Evolutionary conservation across 148 eudicot species (phyloP).

Genomic region (Rhododendron ovatum): DNA sequence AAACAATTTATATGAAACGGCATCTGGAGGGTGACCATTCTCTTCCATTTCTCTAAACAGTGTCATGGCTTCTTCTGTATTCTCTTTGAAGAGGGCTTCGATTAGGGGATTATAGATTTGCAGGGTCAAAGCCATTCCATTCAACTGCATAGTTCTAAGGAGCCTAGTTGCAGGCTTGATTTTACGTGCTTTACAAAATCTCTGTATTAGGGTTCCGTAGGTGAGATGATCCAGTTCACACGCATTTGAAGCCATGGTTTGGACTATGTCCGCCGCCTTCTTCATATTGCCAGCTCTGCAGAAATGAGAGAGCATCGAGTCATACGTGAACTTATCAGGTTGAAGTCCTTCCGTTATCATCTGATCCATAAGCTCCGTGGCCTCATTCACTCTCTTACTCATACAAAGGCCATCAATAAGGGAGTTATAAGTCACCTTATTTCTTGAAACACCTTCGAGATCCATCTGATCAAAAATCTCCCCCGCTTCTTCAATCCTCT

Average conservation of each 20-base stretch:
- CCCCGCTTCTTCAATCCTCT: constrained; percentile 80
- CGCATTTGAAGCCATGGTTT: constrained; percentile 84
- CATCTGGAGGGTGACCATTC: constrained; percentile 76
- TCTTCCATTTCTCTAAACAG: constrained; percentile 83
- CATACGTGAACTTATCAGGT: constrained; percentile 87
- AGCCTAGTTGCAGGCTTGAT: constrained; percentile 68
- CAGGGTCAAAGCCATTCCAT: constrained; percentile 78
- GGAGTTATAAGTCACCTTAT: constrained; percentile 67
- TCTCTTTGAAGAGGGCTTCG: constrained; percentile 58
- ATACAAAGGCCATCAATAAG: constrained; percentile 85
- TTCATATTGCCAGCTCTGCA: constrained; percentile 78
- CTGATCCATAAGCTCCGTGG: constrained; percentile 82
- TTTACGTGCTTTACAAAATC: constrained; percentile 89
- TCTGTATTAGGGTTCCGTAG: constrained; percentile 82
- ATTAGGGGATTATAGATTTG: constrained; percentile 82
- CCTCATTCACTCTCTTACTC: constrained; percentile 63
- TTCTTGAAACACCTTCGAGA: constrained; percentile 76
- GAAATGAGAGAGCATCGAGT: constrained; percentile 73
- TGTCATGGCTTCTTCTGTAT: constrained; percentile 60
- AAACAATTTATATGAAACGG: constrained; percentile 56
- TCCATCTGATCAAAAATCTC: constrained; percentile 97
- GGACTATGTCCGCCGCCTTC: constrained; percentile 87
- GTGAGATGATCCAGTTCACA: constrained; percentile 91
- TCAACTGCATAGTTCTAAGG: constrained; percentile 70
- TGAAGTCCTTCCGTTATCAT: constrained; percentile 92